Evolutionary conservation across 805 yeast genomes (phyloP).

Genomic region (Saccharomycopsis guyanensis): DNA sequence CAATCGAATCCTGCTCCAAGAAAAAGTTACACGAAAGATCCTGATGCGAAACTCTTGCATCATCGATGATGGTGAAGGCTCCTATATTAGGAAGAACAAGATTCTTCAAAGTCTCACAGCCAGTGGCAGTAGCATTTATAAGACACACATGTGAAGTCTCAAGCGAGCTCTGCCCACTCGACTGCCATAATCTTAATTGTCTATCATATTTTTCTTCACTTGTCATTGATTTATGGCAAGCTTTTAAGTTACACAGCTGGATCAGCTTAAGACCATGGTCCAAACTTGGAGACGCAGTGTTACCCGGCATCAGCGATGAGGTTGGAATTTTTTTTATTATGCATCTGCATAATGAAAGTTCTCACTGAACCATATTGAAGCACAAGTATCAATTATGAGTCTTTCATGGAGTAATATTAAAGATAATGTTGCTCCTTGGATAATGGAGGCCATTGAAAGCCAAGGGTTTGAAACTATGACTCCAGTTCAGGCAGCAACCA

Average conservation of each 20-base stretch:
- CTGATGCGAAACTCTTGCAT: constrained; percentile 29
- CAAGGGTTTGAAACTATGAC: constrained; percentile 81
- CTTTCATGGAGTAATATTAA: too few relatives aligned
- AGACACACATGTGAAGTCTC: constrained; percentile 53
- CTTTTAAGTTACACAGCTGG: too few relatives aligned
- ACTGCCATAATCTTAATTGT: constrained; percentile 83
- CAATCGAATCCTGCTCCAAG: constrained; percentile 37
- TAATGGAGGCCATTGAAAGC: constrained; percentile 51
- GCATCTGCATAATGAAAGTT: too few relatives aligned
- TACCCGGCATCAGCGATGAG: background rate
- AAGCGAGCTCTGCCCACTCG: constrained; percentile 60
- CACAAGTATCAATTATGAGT: too few relatives aligned
- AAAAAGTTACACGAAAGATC: constrained; percentile 62
- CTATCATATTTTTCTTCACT: constrained; percentile 63
- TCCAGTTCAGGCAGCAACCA: constrained; percentile 93
- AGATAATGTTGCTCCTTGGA: constrained; percentile 10
- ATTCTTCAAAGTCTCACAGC: constrained; percentile 70
- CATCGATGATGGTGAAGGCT: constrained; percentile 51
- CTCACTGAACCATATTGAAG: too few relatives aligned
- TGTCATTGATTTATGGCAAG: too few relatives aligned
- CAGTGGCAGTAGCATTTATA: constrained; percentile 47
- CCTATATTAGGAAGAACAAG: constrained; percentile 73
- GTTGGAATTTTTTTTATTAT: background rate
- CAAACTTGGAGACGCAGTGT: constrained; percentile 1
- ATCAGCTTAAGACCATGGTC: too few relatives aligned